phyloP scores from a whole-genome alignment of 2,329 filamentous ascomycete species.

The Aspergillus latus region DNA sequence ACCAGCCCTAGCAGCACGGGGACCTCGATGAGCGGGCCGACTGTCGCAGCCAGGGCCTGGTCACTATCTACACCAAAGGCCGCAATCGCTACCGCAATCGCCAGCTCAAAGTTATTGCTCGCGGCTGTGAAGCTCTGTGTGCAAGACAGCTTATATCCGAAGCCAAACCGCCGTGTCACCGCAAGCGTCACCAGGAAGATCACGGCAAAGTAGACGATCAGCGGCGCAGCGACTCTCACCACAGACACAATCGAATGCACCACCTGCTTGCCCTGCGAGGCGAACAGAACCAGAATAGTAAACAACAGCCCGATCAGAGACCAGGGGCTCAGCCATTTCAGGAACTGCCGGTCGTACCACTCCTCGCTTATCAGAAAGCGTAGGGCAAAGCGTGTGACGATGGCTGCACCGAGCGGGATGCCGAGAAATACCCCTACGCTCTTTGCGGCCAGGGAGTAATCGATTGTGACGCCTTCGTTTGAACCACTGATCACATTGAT shows the following conservation, averaged over 20 bases:
- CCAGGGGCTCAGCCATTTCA: conserved; percentile 69
- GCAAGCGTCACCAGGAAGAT: conserved; percentile 71
- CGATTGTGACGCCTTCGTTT: conserved; percentile 45
- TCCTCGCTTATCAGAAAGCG: conserved; percentile 54
- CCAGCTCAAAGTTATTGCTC: conserved; percentile 91
- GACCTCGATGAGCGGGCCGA: conserved; percentile 83
- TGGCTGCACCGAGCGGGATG: conserved; percentile 75
- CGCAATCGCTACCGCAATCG: conserved; percentile 83
- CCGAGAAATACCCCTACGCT: conserved; percentile 83
- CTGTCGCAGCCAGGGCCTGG: conserved; percentile 77
- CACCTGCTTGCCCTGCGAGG: conserved; percentile 73
- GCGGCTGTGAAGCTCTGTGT: conserved; percentile 87
- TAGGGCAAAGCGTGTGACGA: conserved; percentile 69
- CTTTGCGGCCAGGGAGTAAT: conserved; percentile 69
- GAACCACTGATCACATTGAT: conserved; percentile 65
- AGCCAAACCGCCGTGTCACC: conserved; percentile 64
- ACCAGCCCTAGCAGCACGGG: conserved; percentile 76
- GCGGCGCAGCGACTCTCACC: conserved; percentile 73
- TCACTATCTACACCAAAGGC: conserved; percentile 75
- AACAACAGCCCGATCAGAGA: conserved; percentile 82
- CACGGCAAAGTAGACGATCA: conserved; percentile 76
- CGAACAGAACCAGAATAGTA: conserved; percentile 84
- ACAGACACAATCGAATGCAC: conserved; percentile 83
- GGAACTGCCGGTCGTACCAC: conserved; percentile 68
- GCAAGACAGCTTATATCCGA: conserved; percentile 67